Percentiles rank a stretch among this genome's conserved stretches.
Conservation (phyloP, 2,329 filamentous ascomycete species). For the Trichophyton simii region DNA sequence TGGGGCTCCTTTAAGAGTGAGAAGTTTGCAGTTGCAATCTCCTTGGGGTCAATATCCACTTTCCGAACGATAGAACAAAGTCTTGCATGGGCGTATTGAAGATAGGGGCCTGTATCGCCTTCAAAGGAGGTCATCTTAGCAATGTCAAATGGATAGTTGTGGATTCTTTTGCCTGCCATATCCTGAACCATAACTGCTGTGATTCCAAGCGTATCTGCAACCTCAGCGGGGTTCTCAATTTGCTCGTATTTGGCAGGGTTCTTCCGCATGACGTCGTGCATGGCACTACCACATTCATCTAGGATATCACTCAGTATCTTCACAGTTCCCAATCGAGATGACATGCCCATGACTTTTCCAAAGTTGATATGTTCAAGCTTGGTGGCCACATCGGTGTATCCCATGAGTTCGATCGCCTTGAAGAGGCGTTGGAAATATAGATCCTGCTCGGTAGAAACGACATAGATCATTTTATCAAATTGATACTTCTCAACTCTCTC, state of each 20-base stretch:
- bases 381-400: constrained; percentile 52
- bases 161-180: constrained; percentile 68
- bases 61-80: constrained; percentile 50
- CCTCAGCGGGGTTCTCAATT: constrained; percentile 60
- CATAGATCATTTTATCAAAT: constrained; percentile 72
- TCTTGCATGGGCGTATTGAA: constrained; percentile 71
- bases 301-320: constrained; percentile 55
- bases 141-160: constrained; percentile 62
- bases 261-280: constrained; percentile 80
- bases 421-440: constrained; percentile 62
- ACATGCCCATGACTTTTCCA: constrained; percentile 59
- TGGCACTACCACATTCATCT: constrained; percentile 64
- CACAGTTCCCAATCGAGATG: constrained; percentile 56
- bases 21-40: constrained; percentile 53
- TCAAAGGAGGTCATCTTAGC: constrained; percentile 73
- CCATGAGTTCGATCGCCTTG: constrained; percentile 63
- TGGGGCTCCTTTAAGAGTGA: constrained; percentile 58
- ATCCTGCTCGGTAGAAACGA: constrained; percentile 60
- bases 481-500: constrained; percentile 48
- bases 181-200: constrained; percentile 87
- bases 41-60: constrained; percentile 42
- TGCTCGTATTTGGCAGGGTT: constrained; percentile 75
- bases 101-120: constrained; percentile 71
- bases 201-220: constrained; percentile 70
- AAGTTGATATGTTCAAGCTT: constrained; percentile 67